Percentiles rank a stretch among this genome's conserved stretches.
These are phyloP conservation scores for Pseudozyma tsukubaensis DNA, from an alignment of 1,284 basidiomycete species.

Conservation along the genomic window DNA sequence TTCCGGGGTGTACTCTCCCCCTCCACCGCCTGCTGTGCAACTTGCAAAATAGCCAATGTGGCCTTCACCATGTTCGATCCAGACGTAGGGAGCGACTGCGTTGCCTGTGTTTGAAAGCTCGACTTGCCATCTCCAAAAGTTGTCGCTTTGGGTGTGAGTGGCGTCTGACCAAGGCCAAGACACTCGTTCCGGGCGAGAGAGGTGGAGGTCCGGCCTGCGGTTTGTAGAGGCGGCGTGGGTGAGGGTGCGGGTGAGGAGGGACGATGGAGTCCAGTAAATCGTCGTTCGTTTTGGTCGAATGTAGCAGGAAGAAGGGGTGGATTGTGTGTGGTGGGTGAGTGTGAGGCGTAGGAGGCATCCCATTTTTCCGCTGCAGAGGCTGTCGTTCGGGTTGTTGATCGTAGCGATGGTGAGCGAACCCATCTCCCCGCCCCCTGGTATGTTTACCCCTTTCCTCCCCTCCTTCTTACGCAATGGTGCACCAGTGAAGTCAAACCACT, in stretches of 20 bases:
- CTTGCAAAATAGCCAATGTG: conserved; percentile 73
- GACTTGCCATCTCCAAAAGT: background rate
- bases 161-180: background rate
- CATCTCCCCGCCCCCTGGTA: background rate
- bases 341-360: conserved; percentile 19
- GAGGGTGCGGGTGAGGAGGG: conserved; percentile 1
- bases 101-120: conserved; percentile 15
- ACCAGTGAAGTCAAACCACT: conserved; percentile 23
- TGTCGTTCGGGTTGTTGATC: background rate
- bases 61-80: conserved; percentile 74
- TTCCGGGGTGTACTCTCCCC: background rate
- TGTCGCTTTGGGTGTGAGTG: background rate
- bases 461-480: background rate
- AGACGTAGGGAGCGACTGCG: conserved; percentile 68
- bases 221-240: background rate
- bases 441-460: background rate
- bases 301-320: background rate
- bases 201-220: conserved; percentile 2
- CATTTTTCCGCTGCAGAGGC: background rate
- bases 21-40: background rate
- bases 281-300: background rate
- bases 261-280: conserved; percentile 11
- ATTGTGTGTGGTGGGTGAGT: background rate
- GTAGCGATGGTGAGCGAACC: conserved; percentile 7
- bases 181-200: background rate